Percentiles rank a stretch among this genome's conserved stretches.
These are phyloP conservation scores for Fusarium acutatum DNA, from an alignment of 2,329 filamentous ascomycete species.

Conservation along the genomic window DNA sequence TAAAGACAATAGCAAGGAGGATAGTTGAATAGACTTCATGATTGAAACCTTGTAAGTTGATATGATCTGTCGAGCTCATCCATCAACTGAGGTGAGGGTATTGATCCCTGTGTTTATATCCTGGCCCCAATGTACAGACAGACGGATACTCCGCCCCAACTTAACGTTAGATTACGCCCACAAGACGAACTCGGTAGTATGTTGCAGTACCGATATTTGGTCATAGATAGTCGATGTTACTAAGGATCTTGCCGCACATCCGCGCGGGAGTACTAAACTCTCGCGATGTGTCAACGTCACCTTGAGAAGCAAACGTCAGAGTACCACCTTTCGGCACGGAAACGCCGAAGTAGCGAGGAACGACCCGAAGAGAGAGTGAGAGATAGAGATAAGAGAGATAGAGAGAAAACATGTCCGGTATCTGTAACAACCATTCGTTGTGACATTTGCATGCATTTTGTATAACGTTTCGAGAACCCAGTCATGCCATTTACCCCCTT, in stretches of 20 bases:
- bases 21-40: slow-evolving; percentile 50
- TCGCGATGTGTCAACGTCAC: slow-evolving; percentile 30
- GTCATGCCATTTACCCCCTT: not conserved
- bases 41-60: slow-evolving; percentile 11
- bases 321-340: slow-evolving; percentile 25
- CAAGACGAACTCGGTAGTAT: not conserved
- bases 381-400: not conserved
- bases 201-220: not conserved
- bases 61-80: not conserved
- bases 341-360: slow-evolving; percentile 21
- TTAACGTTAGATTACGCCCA: not conserved
- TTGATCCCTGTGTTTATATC: slow-evolving; percentile 9
- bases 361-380: not conserved
- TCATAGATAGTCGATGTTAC: slow-evolving; percentile 8
- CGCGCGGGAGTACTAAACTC: slow-evolving; percentile 15
- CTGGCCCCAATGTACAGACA: not conserved
- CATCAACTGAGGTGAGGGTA: not conserved
- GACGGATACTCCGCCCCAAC: not conserved
- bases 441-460: not conserved
- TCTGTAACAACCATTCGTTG: not conserved
- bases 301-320: slow-evolving; percentile 25
- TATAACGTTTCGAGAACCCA: not conserved
- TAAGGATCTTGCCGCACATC: slow-evolving; percentile 18
- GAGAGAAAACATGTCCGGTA: not conserved
- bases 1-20: slow-evolving; percentile 38